These are phyloP conservation scores for Candida sp. DNA, from an alignment of 1,139 yeast species.

Conservation along the genomic window DNA sequence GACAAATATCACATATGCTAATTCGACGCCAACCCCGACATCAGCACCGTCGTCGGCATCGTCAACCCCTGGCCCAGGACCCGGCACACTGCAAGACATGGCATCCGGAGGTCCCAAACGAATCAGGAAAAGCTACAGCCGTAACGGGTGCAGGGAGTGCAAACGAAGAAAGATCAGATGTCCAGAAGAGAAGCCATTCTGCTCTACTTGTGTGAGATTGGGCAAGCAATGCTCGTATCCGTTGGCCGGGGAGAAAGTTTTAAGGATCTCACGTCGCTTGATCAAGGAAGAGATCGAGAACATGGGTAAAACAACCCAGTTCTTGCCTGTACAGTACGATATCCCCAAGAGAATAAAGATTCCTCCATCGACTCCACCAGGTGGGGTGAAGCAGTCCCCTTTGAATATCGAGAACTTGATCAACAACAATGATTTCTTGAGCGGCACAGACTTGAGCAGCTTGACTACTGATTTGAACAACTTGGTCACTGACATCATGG, in stretches of 20 bases:
- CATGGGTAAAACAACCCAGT: slow-evolving; percentile 15
- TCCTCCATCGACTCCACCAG: not conserved
- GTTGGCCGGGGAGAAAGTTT: slow-evolving; percentile 23
- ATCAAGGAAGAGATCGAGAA: slow-evolving; percentile 15
- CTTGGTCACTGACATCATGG: slow-evolving; percentile 33
- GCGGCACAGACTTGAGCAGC: slow-evolving; percentile 24
- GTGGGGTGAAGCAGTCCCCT: slow-evolving; percentile 1
- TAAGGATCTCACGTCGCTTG: slow-evolving; percentile 15
- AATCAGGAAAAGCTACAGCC: slow-evolving; percentile 9
- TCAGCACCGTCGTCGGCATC: not conserved
- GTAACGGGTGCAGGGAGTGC: slow-evolving; percentile 30
- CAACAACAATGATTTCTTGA: slow-evolving; percentile 14
- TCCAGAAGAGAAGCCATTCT: slow-evolving; percentile 55
- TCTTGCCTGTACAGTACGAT: slow-evolving; percentile 16
- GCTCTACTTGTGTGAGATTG: slow-evolving; percentile 38
- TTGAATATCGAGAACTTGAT: slow-evolving; percentile 14
- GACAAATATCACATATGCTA: not conserved
- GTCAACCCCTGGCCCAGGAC: not conserved
- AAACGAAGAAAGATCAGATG: slow-evolving; percentile 40
- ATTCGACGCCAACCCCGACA: not conserved
- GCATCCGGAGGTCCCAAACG: not conserved
- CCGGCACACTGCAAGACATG: not conserved
- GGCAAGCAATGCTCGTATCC: slow-evolving; percentile 27
- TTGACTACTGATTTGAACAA: slow-evolving; percentile 36
- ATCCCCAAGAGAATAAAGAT: slow-evolving; percentile 11